Conservation (phyloP, 768 basidiomycete species). For the Pleurotus giganteus region DNA sequence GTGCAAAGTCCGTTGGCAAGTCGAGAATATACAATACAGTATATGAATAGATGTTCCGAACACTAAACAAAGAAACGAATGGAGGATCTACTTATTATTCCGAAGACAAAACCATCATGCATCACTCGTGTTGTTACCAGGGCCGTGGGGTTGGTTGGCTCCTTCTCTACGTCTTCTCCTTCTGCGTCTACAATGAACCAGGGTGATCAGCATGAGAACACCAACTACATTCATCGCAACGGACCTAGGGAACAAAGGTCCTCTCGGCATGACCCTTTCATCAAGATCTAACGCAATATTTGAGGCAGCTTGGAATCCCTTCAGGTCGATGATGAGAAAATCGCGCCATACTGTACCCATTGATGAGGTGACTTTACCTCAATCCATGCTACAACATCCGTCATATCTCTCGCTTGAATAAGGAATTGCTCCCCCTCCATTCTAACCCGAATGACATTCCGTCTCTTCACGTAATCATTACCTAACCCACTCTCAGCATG, state of each 20-base stretch:
- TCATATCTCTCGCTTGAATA: constrained; percentile 81
- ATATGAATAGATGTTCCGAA: background rate
- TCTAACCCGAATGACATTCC: constrained; percentile 89
- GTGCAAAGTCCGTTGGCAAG: background rate
- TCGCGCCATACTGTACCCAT: constrained; percentile 4
- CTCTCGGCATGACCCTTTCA: constrained; percentile 87
- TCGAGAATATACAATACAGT: background rate
- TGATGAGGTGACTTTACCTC: constrained; percentile 56
- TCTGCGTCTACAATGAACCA: constrained; percentile 17
- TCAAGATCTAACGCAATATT: constrained; percentile 94
- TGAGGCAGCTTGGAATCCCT: constrained; percentile 89
- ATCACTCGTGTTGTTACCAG: background rate
- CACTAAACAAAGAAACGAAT: background rate
- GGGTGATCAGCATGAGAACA: constrained; percentile 2
- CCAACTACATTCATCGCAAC: constrained; percentile 11
- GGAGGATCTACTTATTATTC: background rate
- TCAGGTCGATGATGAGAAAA: constrained; percentile 6
- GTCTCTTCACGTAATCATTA: constrained; percentile 91
- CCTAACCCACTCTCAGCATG: constrained; percentile 92
- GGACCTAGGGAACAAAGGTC: constrained; percentile 81
- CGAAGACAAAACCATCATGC: background rate
- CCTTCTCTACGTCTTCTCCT: constrained; percentile 14
- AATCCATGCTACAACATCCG: constrained; percentile 91
- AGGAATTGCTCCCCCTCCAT: constrained; percentile 97
- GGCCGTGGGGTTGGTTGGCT: background rate